Base-by-base conservation (phyloP, 192 early-diverging fungal genomes). In the Mortierella antarctica region DNA sequence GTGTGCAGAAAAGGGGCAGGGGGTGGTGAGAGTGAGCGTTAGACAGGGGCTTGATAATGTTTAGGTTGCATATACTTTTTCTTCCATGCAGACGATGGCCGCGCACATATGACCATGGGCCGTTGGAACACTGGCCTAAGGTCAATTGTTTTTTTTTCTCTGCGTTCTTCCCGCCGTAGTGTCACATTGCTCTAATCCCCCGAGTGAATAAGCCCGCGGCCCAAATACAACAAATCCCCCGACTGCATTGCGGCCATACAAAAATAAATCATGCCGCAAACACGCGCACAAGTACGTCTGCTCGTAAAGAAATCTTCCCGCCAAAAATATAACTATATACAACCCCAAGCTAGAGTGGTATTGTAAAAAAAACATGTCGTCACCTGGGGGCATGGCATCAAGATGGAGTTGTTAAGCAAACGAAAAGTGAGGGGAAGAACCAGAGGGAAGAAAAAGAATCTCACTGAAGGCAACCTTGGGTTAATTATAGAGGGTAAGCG, bases 231-330 rank as follows among this genome's bases (percentile, higher is more conserved):
- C 31, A 31, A 31, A 31, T 31, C 31, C 31, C 31, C 31, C 31
- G 31, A 31, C 31, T 31, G 31, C 31, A 3, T 31, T 31, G 31
- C 31, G 31, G 31, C 31, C 31, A 3, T 31, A 31, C 31, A 31
- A 31, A 2, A 31, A 31, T 31, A 31, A 31, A 31, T 31, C 31
- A 31, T 31, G 31, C 31, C 31, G 31, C 3, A 31, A 31, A 31
- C 31, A 31, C 31, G 31, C 31, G 31, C 31, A 31, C 31, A 31
- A 31, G 31, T 31, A 31, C 31, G 31, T 31, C 31, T 31, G 31
- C 44, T 68, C 63, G 10, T 39, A 53, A 20, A 41, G 8, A 47
- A 60, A 57, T 71, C 58, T 71, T 71, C 70, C 70, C 70, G 70
- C 70, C 70, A 71, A 71, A 71, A 70, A 61, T 41, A 46, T 54